Percentiles rank a stretch among this genome's conserved stretches.
Conservation (phyloP, 768 basidiomycete genomes). For the Lactarius sanguifluus region DNA sequence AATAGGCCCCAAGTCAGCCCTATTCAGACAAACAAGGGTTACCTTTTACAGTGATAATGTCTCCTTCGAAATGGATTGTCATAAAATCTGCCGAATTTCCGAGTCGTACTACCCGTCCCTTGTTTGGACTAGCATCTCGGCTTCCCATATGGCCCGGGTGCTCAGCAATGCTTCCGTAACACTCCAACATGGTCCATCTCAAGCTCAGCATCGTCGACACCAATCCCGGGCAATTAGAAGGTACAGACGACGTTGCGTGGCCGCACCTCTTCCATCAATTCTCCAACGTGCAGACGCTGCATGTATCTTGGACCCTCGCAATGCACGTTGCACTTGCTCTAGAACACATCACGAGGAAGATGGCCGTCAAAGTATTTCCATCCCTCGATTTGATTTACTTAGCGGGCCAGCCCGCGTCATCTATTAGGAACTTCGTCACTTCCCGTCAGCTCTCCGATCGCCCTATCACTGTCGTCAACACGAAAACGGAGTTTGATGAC, state of each 20-base stretch:
- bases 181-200: neutral
- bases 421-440: neutral
- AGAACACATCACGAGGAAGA: neutral
- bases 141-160: neutral
- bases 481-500: too few relatives aligned
- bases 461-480: too few relatives aligned
- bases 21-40: neutral
- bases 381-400: neutral
- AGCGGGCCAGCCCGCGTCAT: neutral
- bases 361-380: neutral
- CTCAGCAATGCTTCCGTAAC: neutral
- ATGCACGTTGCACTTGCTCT: neutral
- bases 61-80: neutral
- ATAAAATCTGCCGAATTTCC: neutral
- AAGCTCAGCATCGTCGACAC: neutral
- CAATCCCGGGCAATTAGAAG: neutral
- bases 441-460: too few relatives aligned
- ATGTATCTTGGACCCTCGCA: neutral
- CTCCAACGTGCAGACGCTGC: neutral
- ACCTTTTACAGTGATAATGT: neutral
- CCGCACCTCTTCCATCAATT: neutral
- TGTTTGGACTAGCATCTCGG: neutral
- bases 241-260: neutral
- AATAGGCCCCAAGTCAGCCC: neutral
- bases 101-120: too few relatives aligned